Base-by-base conservation (phyloP, 83 land plant genomes). In the Larix sibirica region DNA sequence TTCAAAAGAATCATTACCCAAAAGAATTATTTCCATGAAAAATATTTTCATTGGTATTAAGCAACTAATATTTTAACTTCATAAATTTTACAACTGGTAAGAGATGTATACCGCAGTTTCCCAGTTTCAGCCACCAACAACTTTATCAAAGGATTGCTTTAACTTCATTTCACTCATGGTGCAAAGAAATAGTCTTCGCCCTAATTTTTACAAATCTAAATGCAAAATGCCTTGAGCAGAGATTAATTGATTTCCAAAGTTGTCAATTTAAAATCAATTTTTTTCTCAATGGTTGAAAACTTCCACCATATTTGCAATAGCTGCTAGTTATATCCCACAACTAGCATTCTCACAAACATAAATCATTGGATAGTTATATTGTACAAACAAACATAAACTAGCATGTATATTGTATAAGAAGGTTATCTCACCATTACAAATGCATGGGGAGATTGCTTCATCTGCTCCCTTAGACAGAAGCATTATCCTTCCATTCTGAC, bases 381-480 rank as follows among this genome's bases (percentile, higher is more conserved):
- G 28, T 28, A 28, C 28, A 28, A 28, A 28, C 28, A 28, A 28
- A 28, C 28, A 28, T 28, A 28, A 28, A 28, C 28, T 28, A 24
- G 9, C 18, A 69, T 17, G 44, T 7, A 28, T 17, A 36, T 17
- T 17, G 5, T 69, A 69, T 44, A 69, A 33, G 13, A 38, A 68
- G 21, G 62, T 76, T 58, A 44, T n/a, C 83, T 81, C 87, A 97
- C 98, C 99, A 79, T 86, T 54, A 77, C 38, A 79, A 36, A 95
- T 87, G 84, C 68, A 82, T 63, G 99, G 96, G 62, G 96, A 90
- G 62, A 96, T 90, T 16, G 96, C 85, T 87, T 98, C 99, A 91
- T 98, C 99, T 62, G 99, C 99, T 38, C 99, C 99, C 89, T 98
- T 98, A 0, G 97, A 87, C 83, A 98, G 77, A 64, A 98, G 92